Conservation (phyloP, 176 grass and related monocot species). For the Bromus sterilis region DNA sequence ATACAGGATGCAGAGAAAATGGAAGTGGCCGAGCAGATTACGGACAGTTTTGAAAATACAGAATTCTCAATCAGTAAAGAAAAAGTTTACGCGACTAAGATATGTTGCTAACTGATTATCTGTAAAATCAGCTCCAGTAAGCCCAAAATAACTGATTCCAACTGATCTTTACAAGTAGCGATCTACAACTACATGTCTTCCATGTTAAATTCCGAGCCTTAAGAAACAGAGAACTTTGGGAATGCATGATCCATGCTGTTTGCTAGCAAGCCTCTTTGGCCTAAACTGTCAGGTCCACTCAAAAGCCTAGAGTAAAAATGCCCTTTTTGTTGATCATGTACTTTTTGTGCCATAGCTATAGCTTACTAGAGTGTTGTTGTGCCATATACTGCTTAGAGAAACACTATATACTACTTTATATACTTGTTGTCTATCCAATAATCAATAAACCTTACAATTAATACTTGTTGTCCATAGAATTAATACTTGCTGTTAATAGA, state of each 20-base stretch:
- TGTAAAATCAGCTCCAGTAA: not conserved
- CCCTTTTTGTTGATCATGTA: too few relatives aligned
- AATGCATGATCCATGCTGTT: conserved; percentile 73
- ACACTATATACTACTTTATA: too few relatives aligned
- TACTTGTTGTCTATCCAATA: too few relatives aligned
- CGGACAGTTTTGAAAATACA: not conserved
- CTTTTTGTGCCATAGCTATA: too few relatives aligned
- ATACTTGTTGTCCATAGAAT: too few relatives aligned
- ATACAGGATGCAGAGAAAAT: not conserved
- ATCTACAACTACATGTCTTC: not conserved
- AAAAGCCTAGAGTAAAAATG: conserved; percentile 43
- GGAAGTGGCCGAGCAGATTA: not conserved
- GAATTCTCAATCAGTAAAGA: not conserved
- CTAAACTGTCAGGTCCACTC: conserved; percentile 43
- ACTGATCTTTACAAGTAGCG: conserved; percentile 7
- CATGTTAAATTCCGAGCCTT: not conserved
- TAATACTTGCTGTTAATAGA: too few relatives aligned
- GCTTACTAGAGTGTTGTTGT: too few relatives aligned
- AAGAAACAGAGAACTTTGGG: conserved; percentile 61
- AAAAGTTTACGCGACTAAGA: not conserved
- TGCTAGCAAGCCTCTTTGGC: conserved; percentile 37
- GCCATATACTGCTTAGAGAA: too few relatives aligned
- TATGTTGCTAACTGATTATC: not conserved
- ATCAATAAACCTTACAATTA: too few relatives aligned
- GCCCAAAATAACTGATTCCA: not conserved